Evolutionary conservation across 306 rosid genomes (phyloP).

Genomic region (Pyrus betulifolia): DNA sequence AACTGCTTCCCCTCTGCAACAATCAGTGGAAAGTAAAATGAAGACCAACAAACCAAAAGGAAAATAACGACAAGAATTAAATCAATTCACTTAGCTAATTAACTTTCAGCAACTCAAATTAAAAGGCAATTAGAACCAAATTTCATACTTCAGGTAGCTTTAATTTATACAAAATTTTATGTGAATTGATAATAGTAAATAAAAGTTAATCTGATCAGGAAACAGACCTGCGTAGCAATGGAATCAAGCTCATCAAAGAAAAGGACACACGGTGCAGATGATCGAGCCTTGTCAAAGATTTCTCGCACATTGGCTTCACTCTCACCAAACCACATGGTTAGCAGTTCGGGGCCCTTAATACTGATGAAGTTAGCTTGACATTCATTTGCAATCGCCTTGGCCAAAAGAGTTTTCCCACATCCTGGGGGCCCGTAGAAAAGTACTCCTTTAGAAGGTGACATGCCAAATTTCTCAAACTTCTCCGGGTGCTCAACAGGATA

Average conservation of each 20-base stretch:
- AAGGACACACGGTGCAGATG: conserved; percentile 53
- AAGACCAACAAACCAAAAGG: not conserved
- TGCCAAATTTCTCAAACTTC: conserved; percentile 51
- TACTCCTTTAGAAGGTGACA: conserved; percentile 58
- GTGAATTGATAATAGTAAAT: not conserved
- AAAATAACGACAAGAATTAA: not conserved
- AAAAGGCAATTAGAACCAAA: not conserved
- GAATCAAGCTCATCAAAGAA: conserved; percentile 61
- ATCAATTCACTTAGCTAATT: not conserved
- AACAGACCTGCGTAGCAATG: conserved; percentile 46
- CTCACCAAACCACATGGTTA: conserved; percentile 62
- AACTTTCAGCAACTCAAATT: not conserved
- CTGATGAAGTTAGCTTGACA: conserved; percentile 57
- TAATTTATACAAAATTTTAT: not conserved
- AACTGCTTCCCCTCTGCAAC: conserved; percentile 42
- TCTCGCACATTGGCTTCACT: conserved; percentile 63
- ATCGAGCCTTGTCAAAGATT: conserved; percentile 51
- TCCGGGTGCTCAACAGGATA: conserved; percentile 61
- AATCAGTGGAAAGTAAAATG: not conserved
- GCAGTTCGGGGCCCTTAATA: conserved; percentile 48
- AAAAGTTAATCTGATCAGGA: not conserved
- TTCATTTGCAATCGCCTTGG: conserved; percentile 57
- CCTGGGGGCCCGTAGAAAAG: conserved; percentile 61
- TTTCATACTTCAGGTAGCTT: not conserved
- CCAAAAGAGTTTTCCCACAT: conserved; percentile 52